Conservation (phyloP, 805 yeast genomes). For the Candida methanosorbosa region DNA sequence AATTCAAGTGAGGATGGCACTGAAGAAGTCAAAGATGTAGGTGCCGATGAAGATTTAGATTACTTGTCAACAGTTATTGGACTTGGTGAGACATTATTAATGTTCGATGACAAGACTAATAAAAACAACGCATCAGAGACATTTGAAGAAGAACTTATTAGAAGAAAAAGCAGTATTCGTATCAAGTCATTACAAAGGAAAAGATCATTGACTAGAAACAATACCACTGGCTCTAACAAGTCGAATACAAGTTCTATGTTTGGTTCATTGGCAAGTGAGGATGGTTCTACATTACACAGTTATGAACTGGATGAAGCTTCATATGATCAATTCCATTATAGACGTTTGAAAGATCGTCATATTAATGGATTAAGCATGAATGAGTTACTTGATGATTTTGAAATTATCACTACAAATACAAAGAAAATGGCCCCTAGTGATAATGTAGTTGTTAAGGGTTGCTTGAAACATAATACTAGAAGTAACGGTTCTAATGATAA, state of each 20-base stretch:
- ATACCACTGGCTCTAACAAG: constrained; percentile 17
- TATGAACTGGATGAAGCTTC: too few relatives aligned
- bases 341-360: constrained; percentile 10
- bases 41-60: constrained; percentile 23
- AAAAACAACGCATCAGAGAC: constrained; percentile 4
- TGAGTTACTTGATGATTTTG: constrained; percentile 6
- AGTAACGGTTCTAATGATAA: too few relatives aligned
- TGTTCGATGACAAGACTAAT: constrained; percentile 4
- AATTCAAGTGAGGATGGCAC: background rate
- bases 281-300: constrained; percentile 9
- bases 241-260: too few relatives aligned
- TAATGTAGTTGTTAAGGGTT: too few relatives aligned
- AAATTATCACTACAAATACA: constrained; percentile 7
- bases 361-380: too few relatives aligned
- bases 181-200: constrained; percentile 27
- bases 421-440: constrained; percentile 1
- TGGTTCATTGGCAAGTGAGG: too few relatives aligned
- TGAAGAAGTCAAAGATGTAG: background rate
- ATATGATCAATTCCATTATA: constrained; percentile 12
- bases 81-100: constrained; percentile 31
- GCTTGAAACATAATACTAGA: too few relatives aligned
- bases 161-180: constrained; percentile 24
- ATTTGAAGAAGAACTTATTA: constrained; percentile 20
- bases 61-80: constrained; percentile 30
- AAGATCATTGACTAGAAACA: constrained; percentile 22